These are phyloP conservation scores for Takashimella koratensis DNA, from an alignment of 1,284 basidiomycete genomes.

Conservation along the genomic window DNA sequence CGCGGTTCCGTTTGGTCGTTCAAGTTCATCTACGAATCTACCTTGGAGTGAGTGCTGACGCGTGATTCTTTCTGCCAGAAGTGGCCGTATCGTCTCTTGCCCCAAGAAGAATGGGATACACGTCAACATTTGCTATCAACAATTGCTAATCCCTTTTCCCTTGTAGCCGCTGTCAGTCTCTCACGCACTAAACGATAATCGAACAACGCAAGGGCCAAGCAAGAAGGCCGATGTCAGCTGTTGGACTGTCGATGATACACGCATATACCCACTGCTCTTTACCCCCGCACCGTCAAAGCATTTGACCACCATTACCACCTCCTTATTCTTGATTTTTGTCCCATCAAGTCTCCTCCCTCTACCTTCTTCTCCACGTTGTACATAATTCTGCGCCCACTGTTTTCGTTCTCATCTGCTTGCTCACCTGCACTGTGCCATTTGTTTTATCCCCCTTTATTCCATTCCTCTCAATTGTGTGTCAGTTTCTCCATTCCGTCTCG, in stretches of 20 bases:
- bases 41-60: constrained; percentile 67
- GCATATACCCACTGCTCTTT: neutral
- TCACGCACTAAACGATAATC: constrained; percentile 27
- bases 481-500: neutral
- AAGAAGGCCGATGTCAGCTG: too few relatives aligned
- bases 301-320: neutral
- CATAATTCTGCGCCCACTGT: neutral
- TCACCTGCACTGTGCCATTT: neutral
- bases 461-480: neutral
- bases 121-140: neutral
- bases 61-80: neutral
- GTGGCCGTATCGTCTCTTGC: too few relatives aligned
- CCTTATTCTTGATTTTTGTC: neutral
- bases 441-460: neutral
- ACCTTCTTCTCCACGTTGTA: neutral
- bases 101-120: too few relatives aligned
- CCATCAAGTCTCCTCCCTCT: neutral
- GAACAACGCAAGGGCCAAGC: too few relatives aligned
- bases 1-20: constrained; percentile 91
- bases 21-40: constrained; percentile 86
- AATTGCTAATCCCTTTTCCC: neutral
- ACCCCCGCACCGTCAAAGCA: neutral
- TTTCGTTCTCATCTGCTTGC: neutral
- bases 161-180: constrained; percentile 30
- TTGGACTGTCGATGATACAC: too few relatives aligned